Evolutionary conservation across 2,329 filamentous ascomycete genomes (phyloP), one percentile per base, ranked within the genome.

Genomic region (Saccharata proteae): DNA sequence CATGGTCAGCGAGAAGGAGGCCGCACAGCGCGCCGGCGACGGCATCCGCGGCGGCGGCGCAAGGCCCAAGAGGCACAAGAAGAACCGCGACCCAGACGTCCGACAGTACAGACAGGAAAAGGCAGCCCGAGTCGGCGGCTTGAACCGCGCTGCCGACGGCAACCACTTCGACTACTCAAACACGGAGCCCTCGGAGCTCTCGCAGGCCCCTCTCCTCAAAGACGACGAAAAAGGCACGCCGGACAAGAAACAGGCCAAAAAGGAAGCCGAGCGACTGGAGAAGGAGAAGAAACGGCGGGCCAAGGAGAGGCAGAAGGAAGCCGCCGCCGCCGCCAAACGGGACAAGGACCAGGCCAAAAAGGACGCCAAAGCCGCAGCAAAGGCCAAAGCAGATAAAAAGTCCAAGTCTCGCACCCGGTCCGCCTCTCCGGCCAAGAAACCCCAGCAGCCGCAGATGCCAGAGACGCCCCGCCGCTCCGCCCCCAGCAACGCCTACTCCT

Each of bases 71-170:
- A 58, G 65, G 36, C 67, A 69, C 50, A 67, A 70, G 44, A 64
- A 69, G 44, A 38, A 57, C 52, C 34, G 49, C 23, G 64, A 68
- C 42, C 55, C 56, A 27, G 78, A 90, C 38, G 71, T 96, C 34
- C 74, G 79, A 36, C 74, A 74, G 19, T 96, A 96, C 63, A 80
- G 86, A 15, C 70, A 84, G 48, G 88, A 96, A 60, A 82, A 78
- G 53, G 65, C 84, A 2, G 88, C 88, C 1, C 71, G 80, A 30
- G 85, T 96, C 2, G 88, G 88, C 20, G 88, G 88, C 13, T 62
- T 96, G 54, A 96, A 96, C 59, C 77, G 78, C 45, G 67, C 80
- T 43, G 69, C 77, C 25, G 88, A 94, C 43, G 80, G 77, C 38
- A 80, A 75, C 37, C 64, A 73, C 42, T 93, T 83, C 68, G 81